phyloP scores from a whole-genome alignment of 768 basidiomycete species.

The Collybia sp. region DNA sequence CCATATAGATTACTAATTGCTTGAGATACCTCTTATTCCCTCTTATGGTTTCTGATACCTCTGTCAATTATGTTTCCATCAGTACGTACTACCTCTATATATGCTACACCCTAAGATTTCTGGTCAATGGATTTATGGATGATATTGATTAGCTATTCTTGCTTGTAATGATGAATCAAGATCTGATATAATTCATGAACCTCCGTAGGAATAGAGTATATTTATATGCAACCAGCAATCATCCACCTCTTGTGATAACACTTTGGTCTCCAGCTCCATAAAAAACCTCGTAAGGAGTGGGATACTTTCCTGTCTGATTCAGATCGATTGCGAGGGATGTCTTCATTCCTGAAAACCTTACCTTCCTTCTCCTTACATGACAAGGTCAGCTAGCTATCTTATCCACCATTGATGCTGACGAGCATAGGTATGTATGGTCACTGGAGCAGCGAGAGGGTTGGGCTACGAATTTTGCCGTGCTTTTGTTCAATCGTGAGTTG shows the following conservation, averaged over 20 bases:
- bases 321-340: too few species aligned
- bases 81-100: slow-evolving; percentile 10
- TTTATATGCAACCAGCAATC: too few species aligned
- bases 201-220: too few species aligned
- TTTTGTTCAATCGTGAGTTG: slow-evolving; percentile 82
- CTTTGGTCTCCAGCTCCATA: too few species aligned
- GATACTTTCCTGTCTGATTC: too few species aligned
- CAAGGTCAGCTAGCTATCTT: slow-evolving; percentile 45
- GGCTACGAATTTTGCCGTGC: slow-evolving; percentile 90
- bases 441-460: slow-evolving; percentile 88
- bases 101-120: slow-evolving; percentile 13
- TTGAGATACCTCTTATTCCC: slow-evolving; percentile 39
- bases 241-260: too few species aligned
- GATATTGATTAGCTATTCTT: slow-evolving; percentile 11
- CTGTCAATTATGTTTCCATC: slow-evolving; percentile 19
- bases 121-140: slow-evolving; percentile 11
- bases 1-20: slow-evolving; percentile 20
- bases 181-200: too few species aligned
- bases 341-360: slow-evolving; percentile 42
- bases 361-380: slow-evolving; percentile 75
- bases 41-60: slow-evolving; percentile 24
- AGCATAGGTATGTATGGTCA: slow-evolving; percentile 80
- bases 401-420: background rate
- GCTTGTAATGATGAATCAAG: too few species aligned
- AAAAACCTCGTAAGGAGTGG: too few species aligned